Percentiles rank a stretch among this genome's conserved stretches.
Conservation (phyloP, 2,329 filamentous ascomycete species). For the Elsinoe fawcettii region DNA sequence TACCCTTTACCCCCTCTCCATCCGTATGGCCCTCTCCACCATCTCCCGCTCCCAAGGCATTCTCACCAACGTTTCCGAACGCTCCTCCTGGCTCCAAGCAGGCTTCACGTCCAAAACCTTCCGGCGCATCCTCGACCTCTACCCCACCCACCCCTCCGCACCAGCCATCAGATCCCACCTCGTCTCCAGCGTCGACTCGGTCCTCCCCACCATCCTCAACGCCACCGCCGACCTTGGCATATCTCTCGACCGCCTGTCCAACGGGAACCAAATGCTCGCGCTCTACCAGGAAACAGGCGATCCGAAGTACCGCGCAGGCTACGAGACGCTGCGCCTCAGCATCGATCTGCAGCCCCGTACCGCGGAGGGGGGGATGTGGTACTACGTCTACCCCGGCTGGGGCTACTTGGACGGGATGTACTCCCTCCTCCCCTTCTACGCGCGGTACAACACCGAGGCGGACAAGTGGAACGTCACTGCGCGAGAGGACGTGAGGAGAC, state of each 20-base stretch:
- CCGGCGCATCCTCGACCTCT: slow-evolving; percentile 14
- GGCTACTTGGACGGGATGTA: slow-evolving; percentile 50
- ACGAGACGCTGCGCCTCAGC: slow-evolving; percentile 23
- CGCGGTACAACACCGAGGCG: slow-evolving; percentile 23
- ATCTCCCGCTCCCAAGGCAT: slow-evolving; percentile 29
- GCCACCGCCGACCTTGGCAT: slow-evolving; percentile 19
- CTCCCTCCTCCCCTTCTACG: slow-evolving; percentile 40
- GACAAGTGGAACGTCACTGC: slow-evolving; percentile 14
- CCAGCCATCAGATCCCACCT: background rate
- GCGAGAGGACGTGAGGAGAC: slow-evolving; percentile 27
- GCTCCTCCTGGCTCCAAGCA: slow-evolving; percentile 12
- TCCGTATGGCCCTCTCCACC: slow-evolving; percentile 26
- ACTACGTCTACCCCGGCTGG: slow-evolving; percentile 42
- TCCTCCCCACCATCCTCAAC: slow-evolving; percentile 20
- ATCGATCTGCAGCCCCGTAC: slow-evolving; percentile 27
- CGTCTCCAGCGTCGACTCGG: background rate
- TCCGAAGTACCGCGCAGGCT: slow-evolving; percentile 19
- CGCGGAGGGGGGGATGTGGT: slow-evolving; percentile 29
- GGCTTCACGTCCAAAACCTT: slow-evolving; percentile 18
- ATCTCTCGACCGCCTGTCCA: slow-evolving; percentile 28
- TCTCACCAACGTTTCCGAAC: slow-evolving; percentile 17
- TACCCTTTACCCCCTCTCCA: background rate
- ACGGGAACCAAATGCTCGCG: slow-evolving; percentile 25
- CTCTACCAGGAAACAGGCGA: slow-evolving; percentile 20
- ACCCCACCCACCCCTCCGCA: background rate